Conservation (phyloP, 2,329 filamentous ascomycete species). For the Talaromyces islandicus region DNA sequence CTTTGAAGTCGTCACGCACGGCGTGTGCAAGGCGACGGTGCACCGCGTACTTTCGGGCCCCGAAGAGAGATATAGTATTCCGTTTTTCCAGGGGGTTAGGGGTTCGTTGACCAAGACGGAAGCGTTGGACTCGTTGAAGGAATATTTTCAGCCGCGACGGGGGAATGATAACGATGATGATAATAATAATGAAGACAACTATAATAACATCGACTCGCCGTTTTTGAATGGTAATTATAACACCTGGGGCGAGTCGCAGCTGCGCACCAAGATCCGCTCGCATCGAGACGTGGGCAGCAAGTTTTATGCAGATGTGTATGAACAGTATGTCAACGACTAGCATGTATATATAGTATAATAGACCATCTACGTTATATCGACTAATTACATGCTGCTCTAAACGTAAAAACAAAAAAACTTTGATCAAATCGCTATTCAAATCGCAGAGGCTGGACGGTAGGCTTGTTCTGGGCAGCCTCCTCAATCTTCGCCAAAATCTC, state of each 20-base stretch:
- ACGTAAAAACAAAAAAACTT: too few relatives aligned
- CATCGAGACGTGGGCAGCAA: constrained; percentile 44
- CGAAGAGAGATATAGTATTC: constrained; percentile 2
- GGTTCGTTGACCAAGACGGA: constrained; percentile 41
- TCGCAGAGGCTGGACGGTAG: constrained; percentile 3
- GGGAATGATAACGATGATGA: constrained; percentile 19
- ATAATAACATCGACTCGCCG: constrained; percentile 42
- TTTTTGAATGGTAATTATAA: constrained; percentile 47
- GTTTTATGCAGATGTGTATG: constrained; percentile 45
- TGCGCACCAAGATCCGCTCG: constrained; percentile 50
- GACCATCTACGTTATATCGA: too few relatives aligned
- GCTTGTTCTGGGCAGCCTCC: constrained; percentile 3
- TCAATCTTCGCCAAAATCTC: constrained; percentile 14
- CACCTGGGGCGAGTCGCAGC: constrained; percentile 51
- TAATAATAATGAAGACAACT: too few relatives aligned
- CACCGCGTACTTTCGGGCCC: constrained; percentile 1
- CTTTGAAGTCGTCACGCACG: constrained; percentile 8
- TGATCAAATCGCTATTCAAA: not conserved
- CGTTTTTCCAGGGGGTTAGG: constrained; percentile 41
- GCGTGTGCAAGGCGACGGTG: constrained; percentile 3
- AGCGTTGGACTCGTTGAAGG: constrained; percentile 33
- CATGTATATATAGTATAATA: not conserved
- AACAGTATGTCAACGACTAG: constrained; percentile 41
- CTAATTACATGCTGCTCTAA: too few relatives aligned
- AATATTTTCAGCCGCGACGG: constrained; percentile 29